phyloP scores from a whole-genome alignment of 352 stramenopile genomes.

The Albugo laibachii region DNA sequence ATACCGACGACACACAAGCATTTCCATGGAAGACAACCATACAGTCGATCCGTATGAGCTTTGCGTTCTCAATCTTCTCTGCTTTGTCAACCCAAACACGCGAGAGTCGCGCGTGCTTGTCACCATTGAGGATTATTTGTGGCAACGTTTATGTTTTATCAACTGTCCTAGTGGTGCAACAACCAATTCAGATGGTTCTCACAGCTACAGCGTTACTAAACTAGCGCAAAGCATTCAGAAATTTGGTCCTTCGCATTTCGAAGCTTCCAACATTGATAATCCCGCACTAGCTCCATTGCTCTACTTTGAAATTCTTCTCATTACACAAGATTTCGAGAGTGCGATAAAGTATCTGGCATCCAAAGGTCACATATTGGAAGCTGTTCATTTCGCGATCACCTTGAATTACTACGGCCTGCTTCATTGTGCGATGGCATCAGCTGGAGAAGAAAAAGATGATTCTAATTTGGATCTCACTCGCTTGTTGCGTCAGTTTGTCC shows the following conservation, averaged over 20 bases:
- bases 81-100: conserved; percentile 54
- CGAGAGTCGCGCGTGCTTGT: conserved; percentile 53
- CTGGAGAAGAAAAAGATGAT: conserved; percentile 45
- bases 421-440: conserved; percentile 8
- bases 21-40: conserved; percentile 44
- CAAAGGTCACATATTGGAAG: conserved; percentile 57
- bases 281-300: conserved; percentile 34
- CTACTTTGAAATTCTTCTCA: conserved; percentile 64
- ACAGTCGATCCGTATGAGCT: conserved; percentile 58
- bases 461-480: conserved; percentile 38
- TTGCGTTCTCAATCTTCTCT: conserved; percentile 65
- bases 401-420: conserved; percentile 61
- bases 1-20: conserved; percentile 46
- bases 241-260: conserved; percentile 54
- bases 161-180: conserved; percentile 19
- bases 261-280: conserved; percentile 17
- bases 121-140: conserved; percentile 74
- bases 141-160: conserved; percentile 68
- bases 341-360: conserved; percentile 62
- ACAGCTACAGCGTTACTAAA: conserved; percentile 28
- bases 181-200: conserved; percentile 20
- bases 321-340: conserved; percentile 62
- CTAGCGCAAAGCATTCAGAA: conserved; percentile 55
- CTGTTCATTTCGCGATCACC: conserved; percentile 61
- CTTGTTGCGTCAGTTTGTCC: conserved; percentile 68